phyloP scores from a whole-genome alignment of 2,329 filamentous ascomycete genomes.

The Claviceps fusiformis region DNA sequence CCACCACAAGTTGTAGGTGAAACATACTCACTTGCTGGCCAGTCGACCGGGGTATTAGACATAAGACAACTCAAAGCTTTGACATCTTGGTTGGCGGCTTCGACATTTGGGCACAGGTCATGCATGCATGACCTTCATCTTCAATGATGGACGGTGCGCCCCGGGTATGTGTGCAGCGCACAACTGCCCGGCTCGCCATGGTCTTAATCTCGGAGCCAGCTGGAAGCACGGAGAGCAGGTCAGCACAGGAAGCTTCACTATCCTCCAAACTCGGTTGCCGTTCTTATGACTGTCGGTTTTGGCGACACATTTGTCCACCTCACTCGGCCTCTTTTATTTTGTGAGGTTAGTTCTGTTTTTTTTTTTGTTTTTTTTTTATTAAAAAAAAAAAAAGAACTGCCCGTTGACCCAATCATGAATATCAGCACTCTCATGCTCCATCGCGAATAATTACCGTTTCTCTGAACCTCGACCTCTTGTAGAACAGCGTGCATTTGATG shows the following conservation, averaged over 20 bases:
- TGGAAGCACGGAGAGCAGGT: conserved; percentile 21
- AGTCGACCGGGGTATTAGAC: conserved; percentile 10
- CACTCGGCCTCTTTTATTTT: conserved; percentile 30
- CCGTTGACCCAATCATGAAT: neutral
- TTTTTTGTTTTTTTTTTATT: no score
- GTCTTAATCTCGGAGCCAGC: conserved; percentile 14
- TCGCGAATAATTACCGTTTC: conserved; percentile 15
- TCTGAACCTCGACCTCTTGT: conserved; percentile 23
- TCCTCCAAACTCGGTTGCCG: conserved; percentile 22
- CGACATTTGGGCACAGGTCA: conserved; percentile 28
- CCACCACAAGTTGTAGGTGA: conserved; percentile 3
- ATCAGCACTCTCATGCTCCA: neutral
- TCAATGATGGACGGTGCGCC: conserved; percentile 27
- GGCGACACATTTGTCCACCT: conserved; percentile 29
- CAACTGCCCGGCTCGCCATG: conserved; percentile 25
- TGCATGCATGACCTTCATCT: conserved; percentile 28
- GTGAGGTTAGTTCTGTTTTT: conserved; percentile 18
- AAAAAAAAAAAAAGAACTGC: no score
- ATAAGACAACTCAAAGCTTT: conserved; percentile 16
- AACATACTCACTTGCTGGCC: conserved; percentile 2
- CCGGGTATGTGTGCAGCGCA: conserved; percentile 23
- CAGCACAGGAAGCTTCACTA: conserved; percentile 24
- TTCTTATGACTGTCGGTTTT: conserved; percentile 24
- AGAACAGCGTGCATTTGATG: conserved; percentile 21
- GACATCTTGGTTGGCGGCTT: conserved; percentile 28